phyloP scores from a whole-genome alignment of 106 monocot species.

The Triglochin maritima region DNA sequence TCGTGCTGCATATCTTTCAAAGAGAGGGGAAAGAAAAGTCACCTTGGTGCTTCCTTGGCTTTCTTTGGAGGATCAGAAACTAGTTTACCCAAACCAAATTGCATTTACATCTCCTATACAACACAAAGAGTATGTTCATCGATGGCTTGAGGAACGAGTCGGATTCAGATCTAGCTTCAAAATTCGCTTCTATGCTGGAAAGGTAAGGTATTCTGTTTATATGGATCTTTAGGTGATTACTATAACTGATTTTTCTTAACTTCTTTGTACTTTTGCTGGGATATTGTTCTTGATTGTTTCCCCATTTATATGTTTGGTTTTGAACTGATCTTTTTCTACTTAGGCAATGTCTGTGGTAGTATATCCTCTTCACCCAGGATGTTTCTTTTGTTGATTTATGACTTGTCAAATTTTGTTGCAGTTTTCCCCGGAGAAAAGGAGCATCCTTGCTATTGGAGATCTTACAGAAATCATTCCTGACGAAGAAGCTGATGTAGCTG shows the following conservation, averaged over 20 bases:
- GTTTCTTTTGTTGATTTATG: no score
- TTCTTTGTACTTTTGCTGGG: no score
- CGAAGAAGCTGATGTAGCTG: constrained; percentile 70
- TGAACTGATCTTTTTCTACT: no score
- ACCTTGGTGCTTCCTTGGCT: constrained; percentile 82
- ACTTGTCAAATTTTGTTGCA: constrained; percentile 10
- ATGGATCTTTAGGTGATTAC: not conserved
- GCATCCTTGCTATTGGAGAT: constrained; percentile 86
- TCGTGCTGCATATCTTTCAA: constrained; percentile 79
- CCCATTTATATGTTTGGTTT: no score
- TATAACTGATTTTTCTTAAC: not conserved
- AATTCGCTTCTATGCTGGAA: constrained; percentile 73
- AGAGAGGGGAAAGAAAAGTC: constrained; percentile 40
- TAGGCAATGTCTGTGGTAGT: no score
- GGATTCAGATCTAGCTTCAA: constrained; percentile 32
- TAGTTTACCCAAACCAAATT: constrained; percentile 71
- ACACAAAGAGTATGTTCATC: constrained; percentile 51
- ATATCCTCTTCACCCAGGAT: no score
- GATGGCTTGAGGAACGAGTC: constrained; percentile 58
- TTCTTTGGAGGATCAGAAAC: constrained; percentile 59
- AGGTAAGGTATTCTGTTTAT: constrained; percentile 28
- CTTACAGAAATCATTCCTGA: constrained; percentile 66
- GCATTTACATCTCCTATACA: constrained; percentile 52
- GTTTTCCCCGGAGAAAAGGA: constrained; percentile 77
- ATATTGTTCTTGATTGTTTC: no score